Evolutionary conservation across 2,329 filamentous ascomycete genomes (phyloP), one percentile per base, ranked within the genome.

Genomic region (Fusarium chlamydosporum): DNA sequence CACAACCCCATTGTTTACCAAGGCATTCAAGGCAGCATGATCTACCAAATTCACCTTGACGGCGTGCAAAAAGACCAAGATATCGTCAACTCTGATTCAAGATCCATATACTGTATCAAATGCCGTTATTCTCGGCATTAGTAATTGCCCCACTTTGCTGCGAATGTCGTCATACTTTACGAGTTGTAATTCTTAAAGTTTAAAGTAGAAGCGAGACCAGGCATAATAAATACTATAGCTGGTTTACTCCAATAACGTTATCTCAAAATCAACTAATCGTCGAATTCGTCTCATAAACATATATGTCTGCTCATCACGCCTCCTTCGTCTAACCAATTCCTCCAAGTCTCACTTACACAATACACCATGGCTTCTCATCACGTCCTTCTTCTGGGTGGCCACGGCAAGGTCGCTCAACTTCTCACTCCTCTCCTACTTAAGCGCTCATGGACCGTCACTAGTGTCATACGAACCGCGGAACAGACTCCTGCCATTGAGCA

Each of bases 321-420:
- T 8, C 35, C 18, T 20, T 15, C 6, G 3, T 40, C 18, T 34
- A 20, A 33, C 2, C 23, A 54, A 33, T 20, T 6, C 27, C 6
- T 16, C 16, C 26, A 23, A 31, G 51, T 15, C 23, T 43, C 16
- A 45, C 20, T 51, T 11, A 15, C 16, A n/a, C 16, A 42, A 37
- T 16, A 47, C 64, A 72, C n/a, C 38, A 79, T 80, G 78, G 47
- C 75, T 46, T 72, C 79, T 40, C 77, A 76, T 41, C 83, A 87
- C 75, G 88, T 94, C 61, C 88, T 94, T 64, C 80, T 96, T 70
- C 87, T 96, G 67, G 92, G 92, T 74, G 93, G 92, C 74, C 92
- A 94, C 81, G 93, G 93, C 81, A 93, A 94, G 77, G 80, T 96
- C 62, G 87, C 92, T 70, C 88, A 92, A 61, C 81, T 90, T 42